Percentiles rank a stretch among this genome's conserved stretches.
These are phyloP conservation scores for Sabuloglossum arenarium DNA, from an alignment of 495 filamentous ascomycete species.

Conservation along the genomic window DNA sequence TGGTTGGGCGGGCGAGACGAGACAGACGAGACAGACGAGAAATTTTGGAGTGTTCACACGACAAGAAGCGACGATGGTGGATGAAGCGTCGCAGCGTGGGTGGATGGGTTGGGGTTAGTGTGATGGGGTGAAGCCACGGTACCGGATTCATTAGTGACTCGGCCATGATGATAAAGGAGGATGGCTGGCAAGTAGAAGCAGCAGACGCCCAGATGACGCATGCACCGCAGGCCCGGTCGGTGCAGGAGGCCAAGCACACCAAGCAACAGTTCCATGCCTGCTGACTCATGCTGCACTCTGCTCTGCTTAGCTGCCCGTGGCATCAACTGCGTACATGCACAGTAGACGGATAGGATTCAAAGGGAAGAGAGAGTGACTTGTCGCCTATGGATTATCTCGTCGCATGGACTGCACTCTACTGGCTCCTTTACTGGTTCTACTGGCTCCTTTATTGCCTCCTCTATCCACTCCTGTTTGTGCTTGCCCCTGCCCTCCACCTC, in stretches of 20 bases:
- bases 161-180: too few species aligned
- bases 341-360: too few species aligned
- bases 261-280: too few species aligned
- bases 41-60: neutral
- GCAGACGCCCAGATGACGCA: too few species aligned
- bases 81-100: neutral
- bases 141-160: too few species aligned
- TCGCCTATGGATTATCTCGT: conserved; percentile 9
- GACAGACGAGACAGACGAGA: neutral
- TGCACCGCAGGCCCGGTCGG: too few species aligned
- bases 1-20: neutral
- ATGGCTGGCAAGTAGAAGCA: too few species aligned
- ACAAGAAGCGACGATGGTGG: neutral
- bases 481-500: conserved; percentile 26
- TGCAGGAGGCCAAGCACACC: too few species aligned
- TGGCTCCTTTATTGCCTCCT: neutral
- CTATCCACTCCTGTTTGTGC: conserved; percentile 13
- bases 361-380: too few species aligned
- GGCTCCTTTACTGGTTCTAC: conserved; percentile 18
- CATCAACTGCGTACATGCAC: too few species aligned
- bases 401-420: conserved; percentile 14
- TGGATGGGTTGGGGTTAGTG: neutral
- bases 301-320: too few species aligned
- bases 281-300: too few species aligned
- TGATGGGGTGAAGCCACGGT: neutral